Conservation (phyloP, 805 yeast genomes). For the Zygoascus ofunaensis region DNA sequence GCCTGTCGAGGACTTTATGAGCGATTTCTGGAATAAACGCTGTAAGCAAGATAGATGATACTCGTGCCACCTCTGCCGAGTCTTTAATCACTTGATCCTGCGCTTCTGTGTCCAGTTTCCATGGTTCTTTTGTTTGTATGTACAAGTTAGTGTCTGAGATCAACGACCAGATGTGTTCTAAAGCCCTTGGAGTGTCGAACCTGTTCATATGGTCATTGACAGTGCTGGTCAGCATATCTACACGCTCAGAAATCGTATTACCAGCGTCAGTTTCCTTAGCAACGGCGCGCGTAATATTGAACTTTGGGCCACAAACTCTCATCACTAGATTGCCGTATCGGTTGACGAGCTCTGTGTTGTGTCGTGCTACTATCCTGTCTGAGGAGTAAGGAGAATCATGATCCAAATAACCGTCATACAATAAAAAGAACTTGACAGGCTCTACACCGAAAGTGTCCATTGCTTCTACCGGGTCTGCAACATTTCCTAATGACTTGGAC, state of each 20-base stretch:
- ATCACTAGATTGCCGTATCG: slow-evolving; percentile 75
- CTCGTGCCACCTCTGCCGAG: slow-evolving; percentile 64
- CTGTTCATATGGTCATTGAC: slow-evolving; percentile 38
- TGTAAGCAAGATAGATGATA: slow-evolving; percentile 53
- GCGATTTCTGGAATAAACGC: slow-evolving; percentile 70
- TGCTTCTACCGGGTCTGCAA: slow-evolving; percentile 77
- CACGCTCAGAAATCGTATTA: slow-evolving; percentile 4
- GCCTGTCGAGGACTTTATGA: slow-evolving; percentile 45
- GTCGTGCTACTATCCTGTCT: slow-evolving; percentile 38
- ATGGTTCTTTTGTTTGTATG: slow-evolving; percentile 66
- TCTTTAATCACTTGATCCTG: slow-evolving; percentile 51
- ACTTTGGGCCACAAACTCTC: slow-evolving; percentile 64
- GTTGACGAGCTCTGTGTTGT: slow-evolving; percentile 50
- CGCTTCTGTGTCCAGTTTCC: slow-evolving; percentile 41
- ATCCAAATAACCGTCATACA: slow-evolving; percentile 65
- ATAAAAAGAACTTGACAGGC: slow-evolving; percentile 57
- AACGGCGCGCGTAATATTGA: slow-evolving; percentile 43
- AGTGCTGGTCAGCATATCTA: slow-evolving; percentile 30
- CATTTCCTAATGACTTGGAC: slow-evolving; percentile 91
- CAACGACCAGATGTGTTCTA: slow-evolving; percentile 50
- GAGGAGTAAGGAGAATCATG: slow-evolving; percentile 76
- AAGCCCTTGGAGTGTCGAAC: slow-evolving; percentile 48
- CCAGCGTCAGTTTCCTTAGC: neutral
- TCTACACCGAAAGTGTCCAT: slow-evolving; percentile 53
- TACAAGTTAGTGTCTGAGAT: slow-evolving; percentile 54